These are phyloP conservation scores for Carallia pectinifolia DNA, from an alignment of 345 rosid genomes.

Conservation along the genomic window DNA sequence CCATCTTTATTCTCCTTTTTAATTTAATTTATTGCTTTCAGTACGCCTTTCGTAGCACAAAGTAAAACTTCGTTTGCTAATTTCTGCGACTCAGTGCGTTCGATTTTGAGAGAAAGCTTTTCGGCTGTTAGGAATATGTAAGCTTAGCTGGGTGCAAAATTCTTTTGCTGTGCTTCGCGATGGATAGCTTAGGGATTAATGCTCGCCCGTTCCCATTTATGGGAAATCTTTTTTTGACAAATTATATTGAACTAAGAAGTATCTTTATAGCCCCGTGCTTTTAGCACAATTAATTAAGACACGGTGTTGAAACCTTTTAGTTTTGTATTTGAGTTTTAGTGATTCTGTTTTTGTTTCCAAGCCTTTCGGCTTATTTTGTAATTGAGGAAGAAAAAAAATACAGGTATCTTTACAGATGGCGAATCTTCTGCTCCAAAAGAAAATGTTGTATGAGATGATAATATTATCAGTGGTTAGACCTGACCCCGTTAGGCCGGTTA, in stretches of 20 bases:
- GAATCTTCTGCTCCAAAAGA: conserved; percentile 5
- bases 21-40: conserved; percentile 8
- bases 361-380: no score
- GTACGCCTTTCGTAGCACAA: neutral
- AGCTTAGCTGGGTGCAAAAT: neutral
- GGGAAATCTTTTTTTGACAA: neutral
- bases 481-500: no score
- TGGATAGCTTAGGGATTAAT: neutral
- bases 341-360: no score
- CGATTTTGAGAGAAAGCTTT: neutral
- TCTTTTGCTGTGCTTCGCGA: neutral
- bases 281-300: no score
- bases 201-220: no score
- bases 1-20: conserved; percentile 37
- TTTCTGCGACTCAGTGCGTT: neutral
- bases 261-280: neutral
- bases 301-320: no score
- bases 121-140: neutral
- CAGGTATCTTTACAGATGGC: neutral
- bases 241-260: neutral
- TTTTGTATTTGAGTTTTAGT: no score
- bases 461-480: no score
- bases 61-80: neutral
- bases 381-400: no score
- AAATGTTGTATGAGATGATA: neutral